phyloP scores from a whole-genome alignment of 2,329 filamentous ascomycete genomes.

The Elsinoe arachidis region DNA sequence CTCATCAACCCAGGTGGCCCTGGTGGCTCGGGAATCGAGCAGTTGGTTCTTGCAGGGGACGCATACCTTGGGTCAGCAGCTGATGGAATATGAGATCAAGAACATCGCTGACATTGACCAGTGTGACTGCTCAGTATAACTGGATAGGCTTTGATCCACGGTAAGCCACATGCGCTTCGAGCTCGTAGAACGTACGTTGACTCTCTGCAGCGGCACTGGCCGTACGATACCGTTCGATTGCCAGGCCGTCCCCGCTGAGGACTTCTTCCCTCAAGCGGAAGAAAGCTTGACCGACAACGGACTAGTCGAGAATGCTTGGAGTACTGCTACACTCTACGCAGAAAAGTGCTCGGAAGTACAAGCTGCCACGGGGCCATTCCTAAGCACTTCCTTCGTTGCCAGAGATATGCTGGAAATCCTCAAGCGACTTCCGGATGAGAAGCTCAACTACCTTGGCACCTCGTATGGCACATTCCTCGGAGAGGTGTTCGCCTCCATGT shows the following conservation, averaged over 20 bases:
- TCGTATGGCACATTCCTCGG: conserved; percentile 41
- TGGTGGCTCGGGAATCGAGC: conserved; percentile 32
- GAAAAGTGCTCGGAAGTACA: conserved; percentile 21
- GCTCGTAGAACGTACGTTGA: conserved; percentile 29
- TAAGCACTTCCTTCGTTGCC: conserved; percentile 40
- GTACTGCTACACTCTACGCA: conserved; percentile 31
- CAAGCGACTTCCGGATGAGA: conserved; percentile 30
- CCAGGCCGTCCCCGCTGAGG: neutral
- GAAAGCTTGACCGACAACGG: conserved; percentile 30
- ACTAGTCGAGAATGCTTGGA: conserved; percentile 34
- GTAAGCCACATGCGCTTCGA: conserved; percentile 25
- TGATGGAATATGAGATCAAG: neutral
- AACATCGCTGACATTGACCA: neutral
- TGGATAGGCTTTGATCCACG: conserved; percentile 39
- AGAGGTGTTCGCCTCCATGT: conserved; percentile 35
- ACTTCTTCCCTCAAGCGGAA: conserved; percentile 15
- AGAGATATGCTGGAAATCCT: conserved; percentile 43
- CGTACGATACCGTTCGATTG: neutral
- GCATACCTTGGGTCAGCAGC: neutral
- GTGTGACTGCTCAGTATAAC: conserved; percentile 31
- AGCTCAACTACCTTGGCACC: conserved; percentile 39
- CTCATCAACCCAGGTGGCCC: conserved; percentile 38
- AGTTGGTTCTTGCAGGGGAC: conserved; percentile 23
- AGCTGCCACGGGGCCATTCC: conserved; percentile 32
- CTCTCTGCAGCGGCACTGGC: neutral